These are phyloP conservation scores for Ceratocystis eucalypticola DNA, from an alignment of 2,329 filamentous ascomycete species.

Conservation along the genomic window DNA sequence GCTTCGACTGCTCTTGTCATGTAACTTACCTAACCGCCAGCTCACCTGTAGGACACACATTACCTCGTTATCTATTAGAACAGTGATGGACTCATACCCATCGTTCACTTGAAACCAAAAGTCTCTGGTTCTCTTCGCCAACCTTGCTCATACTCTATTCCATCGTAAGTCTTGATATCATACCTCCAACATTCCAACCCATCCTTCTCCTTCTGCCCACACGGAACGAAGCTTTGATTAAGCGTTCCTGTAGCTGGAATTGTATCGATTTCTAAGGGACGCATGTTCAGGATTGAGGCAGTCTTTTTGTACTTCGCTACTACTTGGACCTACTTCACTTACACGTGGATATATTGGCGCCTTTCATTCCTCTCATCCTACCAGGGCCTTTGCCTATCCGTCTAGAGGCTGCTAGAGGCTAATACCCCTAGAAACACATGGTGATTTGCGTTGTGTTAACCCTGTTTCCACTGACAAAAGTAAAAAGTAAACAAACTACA, in stretches of 20 bases:
- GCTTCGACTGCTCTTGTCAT: background rate
- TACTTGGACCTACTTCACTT: background rate
- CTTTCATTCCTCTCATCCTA: background rate
- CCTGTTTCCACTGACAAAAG: background rate
- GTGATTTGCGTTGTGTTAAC: background rate
- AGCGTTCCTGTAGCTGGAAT: slow-evolving; percentile 6
- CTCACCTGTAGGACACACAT: background rate
- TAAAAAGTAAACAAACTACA: background rate
- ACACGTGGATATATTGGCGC: background rate
- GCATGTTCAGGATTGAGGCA: background rate
- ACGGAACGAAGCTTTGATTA: background rate
- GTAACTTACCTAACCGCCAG: background rate
- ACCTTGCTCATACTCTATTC: background rate
- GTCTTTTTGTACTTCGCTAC: background rate
- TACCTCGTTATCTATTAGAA: background rate
- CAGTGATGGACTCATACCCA: background rate
- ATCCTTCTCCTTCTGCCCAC: background rate
- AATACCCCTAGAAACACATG: background rate
- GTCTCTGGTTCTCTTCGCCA: background rate
- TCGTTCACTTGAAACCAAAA: background rate
- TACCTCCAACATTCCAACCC: background rate
- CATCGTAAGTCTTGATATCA: background rate
- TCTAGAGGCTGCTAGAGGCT: background rate
- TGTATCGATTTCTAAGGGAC: slow-evolving; percentile 2
- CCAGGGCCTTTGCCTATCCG: background rate